Base-by-base conservation (phyloP, 768 basidiomycete genomes). In the Lentinula edodes region DNA sequence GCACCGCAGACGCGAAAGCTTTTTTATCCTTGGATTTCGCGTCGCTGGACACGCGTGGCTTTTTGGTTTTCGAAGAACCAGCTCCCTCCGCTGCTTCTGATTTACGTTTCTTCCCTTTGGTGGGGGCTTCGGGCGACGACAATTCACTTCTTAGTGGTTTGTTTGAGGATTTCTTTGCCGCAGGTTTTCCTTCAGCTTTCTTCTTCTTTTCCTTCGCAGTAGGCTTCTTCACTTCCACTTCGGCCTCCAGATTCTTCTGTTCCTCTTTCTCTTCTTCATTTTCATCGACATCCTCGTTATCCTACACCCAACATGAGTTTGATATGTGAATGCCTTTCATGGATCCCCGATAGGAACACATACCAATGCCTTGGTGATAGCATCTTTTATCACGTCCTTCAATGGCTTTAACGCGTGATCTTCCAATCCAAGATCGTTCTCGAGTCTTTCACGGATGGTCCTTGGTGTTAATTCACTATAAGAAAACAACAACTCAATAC, bases 1-100 rank as follows among this genome's bases (percentile, higher is more conserved):
- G 43, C 60, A 78, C 79, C 16, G 69, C 61, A 35, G 79, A 77
- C 64, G 79, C 78, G 67, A 69, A 80, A 46, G 69, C 63, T 55
- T 71, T 71, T 18, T 59, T 60, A 20, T 9, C 23, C 32, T 20
- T 61, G 18, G 45, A 23, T 58, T 53, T 38, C 38, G 28, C 42
- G 23, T 28, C 36, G 42, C 6, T 38, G 5, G 58, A 45, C 54
- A 32, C 4, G 23, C 39, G 38, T 56, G 55, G 41, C 43, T 61
- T 63, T 45, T 63, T 63, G 13, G 34, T 28, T 15, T 50, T 62
- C 16, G 34, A 41, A 15, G 54, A 18, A 43, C 62, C 39, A 13
- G 18, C 34, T 35, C 52, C 48, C 6, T 36, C 16, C 15, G 9
- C 46, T 48, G 35, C 2, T 16, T 52, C 59, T 42, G 41, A 34